Percentiles rank a stretch among this genome's conserved stretches.
Evolutionary conservation across 495 filamentous ascomycete genomes (phyloP).

Genomic region (Penicillium flavigenum): DNA sequence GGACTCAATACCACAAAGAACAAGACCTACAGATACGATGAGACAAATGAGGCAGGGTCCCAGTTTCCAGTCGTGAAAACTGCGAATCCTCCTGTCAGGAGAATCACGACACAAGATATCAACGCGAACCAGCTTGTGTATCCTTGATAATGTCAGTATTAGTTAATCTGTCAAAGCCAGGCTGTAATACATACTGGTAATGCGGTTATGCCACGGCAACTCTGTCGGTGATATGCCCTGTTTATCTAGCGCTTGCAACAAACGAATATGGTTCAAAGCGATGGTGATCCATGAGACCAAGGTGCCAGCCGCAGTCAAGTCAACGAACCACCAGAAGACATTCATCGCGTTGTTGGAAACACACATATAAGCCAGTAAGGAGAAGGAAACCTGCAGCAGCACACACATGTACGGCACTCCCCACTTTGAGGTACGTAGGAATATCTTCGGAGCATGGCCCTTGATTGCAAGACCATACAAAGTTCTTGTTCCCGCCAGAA

Average conservation of each 20-base stretch:
- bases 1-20: neutral
- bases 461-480: constrained; percentile 48
- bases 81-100: constrained; percentile 59
- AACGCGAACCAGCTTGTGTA: constrained; percentile 52
- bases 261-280: constrained; percentile 56
- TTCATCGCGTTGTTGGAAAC: constrained; percentile 54
- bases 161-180: neutral
- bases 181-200: constrained; percentile 22
- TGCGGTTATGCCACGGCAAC: constrained; percentile 53
- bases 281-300: constrained; percentile 57
- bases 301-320: constrained; percentile 54
- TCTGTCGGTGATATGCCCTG: constrained; percentile 47
- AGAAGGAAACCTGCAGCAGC: constrained; percentile 50
- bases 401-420: constrained; percentile 63
- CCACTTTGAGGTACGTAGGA: constrained; percentile 57
- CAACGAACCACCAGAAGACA: constrained; percentile 62
- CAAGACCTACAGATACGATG: constrained; percentile 37
- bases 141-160: constrained; percentile 35
- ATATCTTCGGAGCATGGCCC: constrained; percentile 45
- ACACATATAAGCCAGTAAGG: constrained; percentile 59
- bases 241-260: constrained; percentile 50
- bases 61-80: constrained; percentile 53
- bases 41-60: constrained; percentile 35
- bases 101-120: constrained; percentile 51
- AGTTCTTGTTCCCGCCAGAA: constrained; percentile 48